phyloP scores from a whole-genome alignment of 75 land plant species.

The Selaginella moellendorffii region DNA sequence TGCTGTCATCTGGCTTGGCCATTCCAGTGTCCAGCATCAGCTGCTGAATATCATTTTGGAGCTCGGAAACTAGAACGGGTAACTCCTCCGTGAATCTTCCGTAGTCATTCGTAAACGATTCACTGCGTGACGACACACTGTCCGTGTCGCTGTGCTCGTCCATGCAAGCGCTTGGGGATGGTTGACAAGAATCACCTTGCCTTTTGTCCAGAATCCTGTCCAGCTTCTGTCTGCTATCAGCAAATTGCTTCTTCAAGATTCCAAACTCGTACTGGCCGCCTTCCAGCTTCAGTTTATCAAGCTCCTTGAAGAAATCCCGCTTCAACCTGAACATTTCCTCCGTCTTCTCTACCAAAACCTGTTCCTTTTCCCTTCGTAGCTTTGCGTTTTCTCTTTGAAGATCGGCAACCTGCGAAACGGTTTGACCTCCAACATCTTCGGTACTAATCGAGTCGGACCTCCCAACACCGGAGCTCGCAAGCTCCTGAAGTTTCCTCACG shows the following conservation, averaged over 20 bases:
- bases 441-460: neutral
- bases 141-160: neutral
- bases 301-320: neutral
- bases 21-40: neutral
- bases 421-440: neutral
- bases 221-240: neutral
- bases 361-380: neutral
- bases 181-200: neutral
- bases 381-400: neutral
- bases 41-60: neutral
- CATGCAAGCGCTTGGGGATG: no score
- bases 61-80: neutral
- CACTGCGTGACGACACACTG: neutral
- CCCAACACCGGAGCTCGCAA: neutral
- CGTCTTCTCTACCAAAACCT: neutral
- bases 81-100: neutral
- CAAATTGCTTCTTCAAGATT: neutral
- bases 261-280: neutral
- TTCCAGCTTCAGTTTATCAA: neutral
- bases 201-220: neutral
- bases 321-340: conserved; percentile 1
- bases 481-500: neutral
- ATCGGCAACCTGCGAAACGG: neutral
- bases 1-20: neutral
- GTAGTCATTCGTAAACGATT: neutral